These are phyloP conservation scores for Quercus wislizeni DNA, from an alignment of 306 rosid species.

Conservation along the genomic window DNA sequence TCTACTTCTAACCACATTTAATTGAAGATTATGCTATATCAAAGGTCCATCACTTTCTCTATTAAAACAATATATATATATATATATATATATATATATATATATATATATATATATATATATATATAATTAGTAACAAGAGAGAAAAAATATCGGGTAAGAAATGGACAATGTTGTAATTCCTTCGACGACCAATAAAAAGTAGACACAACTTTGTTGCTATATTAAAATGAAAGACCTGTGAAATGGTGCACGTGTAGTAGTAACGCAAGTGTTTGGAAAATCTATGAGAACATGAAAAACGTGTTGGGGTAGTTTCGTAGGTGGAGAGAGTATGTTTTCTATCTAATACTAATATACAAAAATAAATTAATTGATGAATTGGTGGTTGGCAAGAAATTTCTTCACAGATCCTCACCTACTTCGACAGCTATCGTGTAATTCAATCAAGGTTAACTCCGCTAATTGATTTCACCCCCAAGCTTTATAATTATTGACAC, in stretches of 20 bases:
- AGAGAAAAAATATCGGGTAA: neutral
- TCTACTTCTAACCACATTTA: too few relatives aligned
- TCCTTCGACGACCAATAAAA: neutral
- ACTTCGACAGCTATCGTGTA: conserved; percentile 7
- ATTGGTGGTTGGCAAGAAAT: conserved; percentile 16
- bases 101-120: neutral
- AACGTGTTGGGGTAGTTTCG: neutral
- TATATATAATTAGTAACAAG: neutral
- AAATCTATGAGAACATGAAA: neutral
- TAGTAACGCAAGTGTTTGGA: neutral
- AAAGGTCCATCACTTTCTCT: too few relatives aligned
- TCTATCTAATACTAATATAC: neutral
- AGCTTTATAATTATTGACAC: too few relatives aligned
- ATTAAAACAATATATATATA: too few relatives aligned
- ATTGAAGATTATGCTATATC: too few relatives aligned
- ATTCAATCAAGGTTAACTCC: neutral
- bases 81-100: neutral
- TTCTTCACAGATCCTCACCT: neutral
- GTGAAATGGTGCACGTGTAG: neutral
- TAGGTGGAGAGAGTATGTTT: neutral
- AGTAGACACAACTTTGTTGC: neutral
- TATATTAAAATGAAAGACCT: neutral
- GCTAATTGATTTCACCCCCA: neutral
- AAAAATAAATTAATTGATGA: neutral
- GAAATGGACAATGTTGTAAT: neutral